Base-by-base conservation (phyloP, 805 yeast species). In the Candida tallmaniae region DNA sequence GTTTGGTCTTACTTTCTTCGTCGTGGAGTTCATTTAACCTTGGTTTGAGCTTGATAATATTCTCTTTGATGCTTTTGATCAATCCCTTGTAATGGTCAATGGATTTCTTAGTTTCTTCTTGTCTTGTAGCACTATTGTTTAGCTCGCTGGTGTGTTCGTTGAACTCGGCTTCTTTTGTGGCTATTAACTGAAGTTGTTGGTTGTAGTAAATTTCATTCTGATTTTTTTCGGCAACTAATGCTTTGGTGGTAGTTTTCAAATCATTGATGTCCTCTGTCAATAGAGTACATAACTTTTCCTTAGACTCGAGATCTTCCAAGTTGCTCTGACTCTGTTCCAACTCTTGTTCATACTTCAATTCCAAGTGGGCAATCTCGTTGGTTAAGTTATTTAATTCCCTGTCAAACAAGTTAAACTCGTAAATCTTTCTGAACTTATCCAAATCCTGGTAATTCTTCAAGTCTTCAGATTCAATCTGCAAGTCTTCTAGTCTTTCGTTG, bases 381-480 rank as follows among this genome's bases (percentile, higher is more conserved):
- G 73, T 74, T 17, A 86, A 60, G 26, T 76, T 80, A 29, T 65
- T 68, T 35, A 83, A 58, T 54, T 93, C 97, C 32, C 90, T 71
- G 50, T 83, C 93, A 50, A 78, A 78, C 7, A 89, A 58, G 22
- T 82, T 77, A 56, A 75, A 88, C 46, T 89, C 95, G 12, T 76
- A 68, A 21, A 79, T 72, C 50, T 86, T 83, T 44, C 83, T 76
- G 37, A 73, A 70, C 38, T 74, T 76, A 45, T 83, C 93, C 18
- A 80, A 62, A 14, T 63, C 65, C 48, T 85, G 94, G 52, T 68
- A 87, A 34, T 74, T 71, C 45, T 76, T 78, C 44, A 88, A 65
- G 50, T 86, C 95, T 36, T 74, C 73, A 38, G 81, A 81, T 54
- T 93, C 97, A 32, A 79, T 69, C 51, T 83, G 86, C 47, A 93